These are phyloP conservation scores for Elsinoe perseae DNA, from an alignment of 2,329 filamentous ascomycete species.

Conservation along the genomic window DNA sequence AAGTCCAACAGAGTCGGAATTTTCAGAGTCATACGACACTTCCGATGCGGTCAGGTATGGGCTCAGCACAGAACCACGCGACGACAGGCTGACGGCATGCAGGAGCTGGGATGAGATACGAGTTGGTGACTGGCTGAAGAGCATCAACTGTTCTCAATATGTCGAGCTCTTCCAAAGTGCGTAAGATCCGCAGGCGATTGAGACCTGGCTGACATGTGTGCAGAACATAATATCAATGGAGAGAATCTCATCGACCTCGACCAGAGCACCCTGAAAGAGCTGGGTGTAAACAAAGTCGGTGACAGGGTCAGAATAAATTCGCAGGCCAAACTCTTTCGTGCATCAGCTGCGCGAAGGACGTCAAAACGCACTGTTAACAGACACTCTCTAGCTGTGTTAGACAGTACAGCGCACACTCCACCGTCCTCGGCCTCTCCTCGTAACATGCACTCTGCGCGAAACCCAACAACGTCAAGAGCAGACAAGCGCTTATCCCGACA, in stretches of 20 bases:
- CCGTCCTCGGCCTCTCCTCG: slow-evolving; percentile 17
- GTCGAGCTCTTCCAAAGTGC: slow-evolving; percentile 72
- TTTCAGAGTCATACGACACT: slow-evolving; percentile 68
- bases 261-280: slow-evolving; percentile 90
- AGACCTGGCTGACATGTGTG: slow-evolving; percentile 21
- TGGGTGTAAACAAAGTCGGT: slow-evolving; percentile 96
- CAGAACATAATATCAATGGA: slow-evolving; percentile 89
- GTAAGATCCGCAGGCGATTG: background rate
- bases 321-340: slow-evolving; percentile 44
- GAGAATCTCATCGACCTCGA: slow-evolving; percentile 96
- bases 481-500: slow-evolving; percentile 44
- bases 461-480: slow-evolving; percentile 38
- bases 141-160: slow-evolving; percentile 89
- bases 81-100: slow-evolving; percentile 19
- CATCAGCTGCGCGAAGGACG: slow-evolving; percentile 41
- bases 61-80: background rate
- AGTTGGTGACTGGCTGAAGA: slow-evolving; percentile 83
- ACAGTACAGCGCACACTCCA: slow-evolving; percentile 49
- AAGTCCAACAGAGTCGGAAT: slow-evolving; percentile 87
- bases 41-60: slow-evolving; percentile 50
- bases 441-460: slow-evolving; percentile 43
- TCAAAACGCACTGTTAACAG: slow-evolving; percentile 64
- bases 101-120: slow-evolving; percentile 79
- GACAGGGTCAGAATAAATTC: slow-evolving; percentile 76
- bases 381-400: slow-evolving; percentile 76